Base-by-base conservation (phyloP, 305 asterid species). In the Fraxinus paxiana region DNA sequence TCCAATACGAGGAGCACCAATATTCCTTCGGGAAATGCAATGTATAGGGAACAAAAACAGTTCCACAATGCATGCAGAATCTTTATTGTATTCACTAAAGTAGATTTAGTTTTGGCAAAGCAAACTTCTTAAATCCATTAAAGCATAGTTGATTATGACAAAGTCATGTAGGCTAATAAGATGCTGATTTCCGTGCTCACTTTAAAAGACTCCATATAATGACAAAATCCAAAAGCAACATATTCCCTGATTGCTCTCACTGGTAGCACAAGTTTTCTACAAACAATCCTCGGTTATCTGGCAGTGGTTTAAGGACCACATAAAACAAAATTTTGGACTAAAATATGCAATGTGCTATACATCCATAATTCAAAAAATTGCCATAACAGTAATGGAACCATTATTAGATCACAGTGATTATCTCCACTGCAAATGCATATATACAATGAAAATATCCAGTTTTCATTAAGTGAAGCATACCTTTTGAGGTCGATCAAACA, bases 401-500 rank as follows among this genome's bases (percentile, higher is more conserved):
- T 65, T 65, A 22, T 31, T 26, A 65, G 35, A 26, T 65, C 75
- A 80, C 65, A 33, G 30, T 73, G 82, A 4, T 1, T 61, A 43
- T 51, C 61, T 33, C 73, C 76, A 56, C 18, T 12, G n/a, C 30
- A 43, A 24, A 75, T 17, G 48, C 54, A 24, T 26, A 71, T 38
- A 65, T n/a, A 61, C 75, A 20, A 81, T 73, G 63, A 67, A 67
- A 18, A 43, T 22, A 79, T 26, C 51, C 46, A 70, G 20, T 7
- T 61, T n/a, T 48, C 43, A 46, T 6, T 31, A 22, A n/a, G 35
- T 20, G 75, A 46, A 22, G 76, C 56, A 76, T 83, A 94, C 98
- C 93, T 90, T 91, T 75, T 91, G 94, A 37, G 92, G 97, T 75
- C 88, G 86, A 87, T 91, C 96, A 77, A 94, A 94, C 73, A 87